Evolutionary conservation across 1,284 basidiomycete species (phyloP).

Genomic region (Marasmius fiardii): DNA sequence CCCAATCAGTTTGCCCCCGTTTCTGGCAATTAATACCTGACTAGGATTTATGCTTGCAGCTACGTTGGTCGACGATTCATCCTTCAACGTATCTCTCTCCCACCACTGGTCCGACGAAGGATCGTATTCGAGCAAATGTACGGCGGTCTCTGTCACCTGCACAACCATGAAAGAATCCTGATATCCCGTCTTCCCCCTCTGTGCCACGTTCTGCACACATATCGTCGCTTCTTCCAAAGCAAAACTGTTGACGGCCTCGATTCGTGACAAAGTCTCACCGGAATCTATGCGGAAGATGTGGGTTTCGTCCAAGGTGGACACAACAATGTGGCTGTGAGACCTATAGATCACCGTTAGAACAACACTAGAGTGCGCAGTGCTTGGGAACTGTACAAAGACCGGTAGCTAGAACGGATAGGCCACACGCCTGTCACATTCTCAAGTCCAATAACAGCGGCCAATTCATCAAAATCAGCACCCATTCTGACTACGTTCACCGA

Average conservation of each 20-base stretch:
- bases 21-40: constrained; percentile 65
- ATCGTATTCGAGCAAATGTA: constrained; percentile 55
- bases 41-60: constrained; percentile 64
- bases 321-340: constrained; percentile 52
- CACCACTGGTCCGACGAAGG: constrained; percentile 24
- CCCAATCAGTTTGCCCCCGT: constrained; percentile 51
- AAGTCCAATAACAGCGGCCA: constrained; percentile 61
- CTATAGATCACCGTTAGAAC: constrained; percentile 24
- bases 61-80: constrained; percentile 41
- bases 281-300: constrained; percentile 50
- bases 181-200: constrained; percentile 35
- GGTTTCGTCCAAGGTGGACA: constrained; percentile 53
- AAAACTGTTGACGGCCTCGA: constrained; percentile 39
- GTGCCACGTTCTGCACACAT: constrained; percentile 56
- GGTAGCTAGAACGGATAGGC: constrained; percentile 55
- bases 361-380: not conserved
- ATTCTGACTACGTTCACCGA: constrained; percentile 81
- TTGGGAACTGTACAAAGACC: not conserved
- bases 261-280: constrained; percentile 32
- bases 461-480: constrained; percentile 80
- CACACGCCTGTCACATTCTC: constrained; percentile 60
- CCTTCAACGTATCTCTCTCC: not conserved
- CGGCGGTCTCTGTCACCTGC: constrained; percentile 66
- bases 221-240: constrained; percentile 55
- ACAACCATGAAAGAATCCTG: constrained; percentile 53